Evolutionary conservation across 495 filamentous ascomycete genomes (phyloP), one percentile per base, ranked within the genome.

Genomic region (Aspergillus cristatus): DNA sequence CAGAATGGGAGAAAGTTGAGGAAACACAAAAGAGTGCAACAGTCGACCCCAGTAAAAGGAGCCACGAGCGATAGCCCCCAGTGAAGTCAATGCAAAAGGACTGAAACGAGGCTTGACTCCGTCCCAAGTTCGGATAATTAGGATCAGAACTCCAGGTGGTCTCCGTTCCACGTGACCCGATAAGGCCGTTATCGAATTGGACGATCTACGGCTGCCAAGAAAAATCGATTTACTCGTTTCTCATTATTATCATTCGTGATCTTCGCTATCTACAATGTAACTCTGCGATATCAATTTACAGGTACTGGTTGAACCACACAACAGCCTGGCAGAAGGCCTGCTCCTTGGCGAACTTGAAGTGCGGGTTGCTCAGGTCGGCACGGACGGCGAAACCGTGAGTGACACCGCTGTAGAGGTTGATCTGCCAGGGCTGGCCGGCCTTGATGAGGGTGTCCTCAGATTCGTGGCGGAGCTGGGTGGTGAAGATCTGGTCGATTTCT

Each of bases 321-420:
- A 88, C 68, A 37, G 86, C 85, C 67, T 93, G 86, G 38, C 70
- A 52, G 53, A 91, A 91, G 17, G 86, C 86, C 65, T 82, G 76
- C 67, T 95, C 84, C 72, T 88, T 89, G 34, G 84, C 81, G 43
- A 70, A 91, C 68, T 78, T 85, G 57, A 74, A 57, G 29, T 61
- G 37, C 53, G 72, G 75, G 38, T 79, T 69, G 45, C 43, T 72
- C 28, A 74, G 43, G 48, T 91, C 84, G 26, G 68, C 63, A 20
- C 84, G 71, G 16, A 90, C 79, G n/a, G 80, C 66, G 47, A 93
- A 95, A 6, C 88, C 88, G 55, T 94, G 88, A 15, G 50, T 48
- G 32, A 91, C 82, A 34, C 78, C 79, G 14, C 79, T 75, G 71
- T 73, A 91, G 32, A 94, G 60, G 58, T 75, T 86, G 55, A 94